phyloP scores from a whole-genome alignment of 148 eudicot genomes.

The Silene latifolia region DNA sequence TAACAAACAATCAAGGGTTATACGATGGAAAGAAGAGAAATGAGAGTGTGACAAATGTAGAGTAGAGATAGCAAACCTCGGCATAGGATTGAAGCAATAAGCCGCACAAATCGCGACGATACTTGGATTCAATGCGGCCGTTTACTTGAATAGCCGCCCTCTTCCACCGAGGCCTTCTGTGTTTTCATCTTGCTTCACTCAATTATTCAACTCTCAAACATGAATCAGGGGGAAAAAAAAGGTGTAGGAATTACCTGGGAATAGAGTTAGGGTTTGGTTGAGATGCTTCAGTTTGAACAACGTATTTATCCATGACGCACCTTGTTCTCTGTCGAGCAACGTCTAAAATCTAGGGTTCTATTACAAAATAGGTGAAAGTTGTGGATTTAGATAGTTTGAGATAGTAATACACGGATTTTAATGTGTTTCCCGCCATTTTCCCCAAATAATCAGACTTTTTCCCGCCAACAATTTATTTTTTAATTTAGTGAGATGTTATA shows the following conservation, averaged over 20 bases:
- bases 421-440: too few species aligned
- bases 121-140: conserved; percentile 53
- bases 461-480: too few species aligned
- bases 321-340: not conserved
- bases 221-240: not conserved
- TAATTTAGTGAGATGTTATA: too few species aligned
- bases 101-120: conserved; percentile 45
- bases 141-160: conserved; percentile 50
- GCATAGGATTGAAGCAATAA: conserved; percentile 66
- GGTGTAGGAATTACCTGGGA: conserved; percentile 18
- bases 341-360: not conserved
- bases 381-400: too few species aligned
- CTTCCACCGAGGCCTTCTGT: conserved; percentile 56
- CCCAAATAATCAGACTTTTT: too few species aligned
- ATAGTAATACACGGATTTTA: too few species aligned
- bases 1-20: not conserved
- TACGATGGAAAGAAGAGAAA: too few species aligned
- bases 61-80: conserved; percentile 33
- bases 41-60: not conserved
- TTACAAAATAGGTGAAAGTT: not conserved
- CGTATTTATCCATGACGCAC: conserved; percentile 25
- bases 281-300: conserved; percentile 21
- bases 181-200: not conserved
- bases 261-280: conserved; percentile 24
- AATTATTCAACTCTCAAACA: not conserved